A percentile compares a stretch with the other conserved stretches of the same genome.
Conservation (phyloP, 2,329 filamentous ascomycete species). For the Arthrobotrys iridis region DNA sequence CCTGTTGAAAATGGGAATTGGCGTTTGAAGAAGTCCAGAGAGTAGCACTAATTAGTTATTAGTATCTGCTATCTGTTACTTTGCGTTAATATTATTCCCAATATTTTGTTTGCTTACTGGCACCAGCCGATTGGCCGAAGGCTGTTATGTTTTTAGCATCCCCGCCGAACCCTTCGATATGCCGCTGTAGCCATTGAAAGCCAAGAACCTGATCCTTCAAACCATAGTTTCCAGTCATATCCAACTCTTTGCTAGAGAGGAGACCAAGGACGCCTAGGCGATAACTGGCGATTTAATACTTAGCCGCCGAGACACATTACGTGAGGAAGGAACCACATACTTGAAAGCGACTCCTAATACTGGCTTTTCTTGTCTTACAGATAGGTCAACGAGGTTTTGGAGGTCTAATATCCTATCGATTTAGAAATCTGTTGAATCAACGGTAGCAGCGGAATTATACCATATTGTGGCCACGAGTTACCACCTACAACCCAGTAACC, state of each 20-base stretch:
- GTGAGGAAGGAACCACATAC: constrained; percentile 1
- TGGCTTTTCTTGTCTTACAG: not conserved
- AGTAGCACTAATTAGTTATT: constrained; percentile 25
- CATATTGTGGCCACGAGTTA: constrained; percentile 51
- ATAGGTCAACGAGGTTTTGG: constrained; percentile 31
- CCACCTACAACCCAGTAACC: constrained; percentile 50
- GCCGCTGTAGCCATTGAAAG: constrained; percentile 64
- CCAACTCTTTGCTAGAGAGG: constrained; percentile 59
- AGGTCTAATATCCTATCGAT: constrained; percentile 29
- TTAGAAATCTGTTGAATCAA: too few relatives aligned
- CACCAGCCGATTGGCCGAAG: constrained; percentile 41
- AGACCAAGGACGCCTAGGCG: constrained; percentile 39
- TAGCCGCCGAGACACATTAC: not conserved
- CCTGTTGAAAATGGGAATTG: constrained; percentile 29
- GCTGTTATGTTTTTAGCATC: constrained; percentile 28
- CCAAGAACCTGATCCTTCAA: constrained; percentile 66
- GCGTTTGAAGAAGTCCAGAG: constrained; percentile 26
- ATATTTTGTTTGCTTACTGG: constrained; percentile 14
- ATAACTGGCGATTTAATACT: not conserved
- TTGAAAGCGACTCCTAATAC: constrained; percentile 42
- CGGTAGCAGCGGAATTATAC: not conserved
- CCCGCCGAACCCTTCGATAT: constrained; percentile 40
- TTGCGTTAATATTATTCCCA: not conserved
- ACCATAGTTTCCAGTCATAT: constrained; percentile 66
- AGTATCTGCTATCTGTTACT: too few relatives aligned